phyloP scores from a whole-genome alignment of 2,329 filamentous ascomycete genomes.

The Didymella lethalis region DNA sequence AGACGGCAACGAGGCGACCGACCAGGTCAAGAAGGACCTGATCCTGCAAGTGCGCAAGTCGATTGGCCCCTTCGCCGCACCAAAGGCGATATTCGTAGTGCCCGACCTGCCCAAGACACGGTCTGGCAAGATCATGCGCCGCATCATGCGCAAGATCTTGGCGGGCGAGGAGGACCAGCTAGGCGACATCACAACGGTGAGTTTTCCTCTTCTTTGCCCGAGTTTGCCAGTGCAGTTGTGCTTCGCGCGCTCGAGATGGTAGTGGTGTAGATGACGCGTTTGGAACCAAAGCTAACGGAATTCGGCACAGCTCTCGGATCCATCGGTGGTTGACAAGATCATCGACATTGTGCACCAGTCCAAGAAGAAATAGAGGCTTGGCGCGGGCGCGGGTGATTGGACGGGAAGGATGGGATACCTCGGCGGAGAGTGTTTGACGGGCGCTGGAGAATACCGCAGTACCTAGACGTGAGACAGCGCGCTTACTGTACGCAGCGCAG shows the following conservation, averaged over 20 bases:
- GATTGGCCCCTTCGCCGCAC: constrained; percentile 95
- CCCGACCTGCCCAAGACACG: constrained; percentile 96
- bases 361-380: constrained; percentile 53
- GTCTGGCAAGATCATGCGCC: constrained; percentile 98
- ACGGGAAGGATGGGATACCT: constrained; percentile 1
- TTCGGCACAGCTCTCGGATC: constrained; percentile 77
- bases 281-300: constrained; percentile 35
- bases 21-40: constrained; percentile 90
- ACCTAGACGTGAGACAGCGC: constrained; percentile 10
- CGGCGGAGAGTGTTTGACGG: constrained; percentile 1
- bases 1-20: constrained; percentile 76
- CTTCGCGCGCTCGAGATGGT: constrained; percentile 13
- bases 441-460: constrained; percentile 1
- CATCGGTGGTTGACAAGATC: constrained; percentile 86
- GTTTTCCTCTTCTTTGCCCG: constrained; percentile 46
- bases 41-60: constrained; percentile 95
- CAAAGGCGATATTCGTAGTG: constrained; percentile 90
- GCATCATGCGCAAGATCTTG: constrained; percentile 95
- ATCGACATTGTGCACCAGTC: constrained; percentile 78
- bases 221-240: constrained; percentile 4
- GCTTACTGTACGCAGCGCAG: background rate
- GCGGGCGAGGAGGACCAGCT: constrained; percentile 97
- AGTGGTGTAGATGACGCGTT: constrained; percentile 39
- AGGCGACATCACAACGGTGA: constrained; percentile 89
- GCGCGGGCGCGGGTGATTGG: constrained; percentile 12